Evolutionary conservation across 164 flowering plant genomes (phyloP).

Genomic region (Magnolia kwangsiensis): DNA sequence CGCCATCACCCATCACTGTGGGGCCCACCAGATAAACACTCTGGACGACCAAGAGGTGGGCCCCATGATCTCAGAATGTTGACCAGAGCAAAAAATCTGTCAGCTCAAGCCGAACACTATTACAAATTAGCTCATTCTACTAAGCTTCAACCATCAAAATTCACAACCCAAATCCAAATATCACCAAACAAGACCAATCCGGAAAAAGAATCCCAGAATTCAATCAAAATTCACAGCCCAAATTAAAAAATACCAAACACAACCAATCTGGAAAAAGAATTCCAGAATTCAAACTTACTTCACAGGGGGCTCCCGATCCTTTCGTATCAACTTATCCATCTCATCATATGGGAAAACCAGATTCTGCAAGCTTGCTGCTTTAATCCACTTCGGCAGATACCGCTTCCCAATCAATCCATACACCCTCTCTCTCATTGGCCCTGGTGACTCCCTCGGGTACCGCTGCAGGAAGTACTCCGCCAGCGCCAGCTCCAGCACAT

Average conservation of each 20-base stretch:
- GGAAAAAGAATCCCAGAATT: too few relatives aligned
- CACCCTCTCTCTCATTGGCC: slow-evolving; percentile 94
- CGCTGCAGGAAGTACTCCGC: slow-evolving; percentile 90
- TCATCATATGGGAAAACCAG: slow-evolving; percentile 91
- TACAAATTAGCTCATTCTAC: background rate
- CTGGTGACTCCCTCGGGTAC: slow-evolving; percentile 95
- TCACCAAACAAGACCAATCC: background rate
- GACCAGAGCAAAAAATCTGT: background rate
- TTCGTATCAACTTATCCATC: slow-evolving; percentile 72
- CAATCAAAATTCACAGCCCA: background rate
- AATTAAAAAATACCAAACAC: background rate
- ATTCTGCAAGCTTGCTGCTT: slow-evolving; percentile 93
- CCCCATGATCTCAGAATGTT: background rate
- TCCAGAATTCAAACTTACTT: slow-evolving; percentile 54
- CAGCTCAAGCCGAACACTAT: background rate
- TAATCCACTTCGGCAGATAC: slow-evolving; percentile 80
- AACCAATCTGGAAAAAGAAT: background rate
- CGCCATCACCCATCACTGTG: too few relatives aligned
- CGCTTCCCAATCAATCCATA: slow-evolving; percentile 91
- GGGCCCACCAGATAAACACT: too few relatives aligned
- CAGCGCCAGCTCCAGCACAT: slow-evolving; percentile 78
- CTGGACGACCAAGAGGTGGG: too few relatives aligned
- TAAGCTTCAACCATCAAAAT: background rate
- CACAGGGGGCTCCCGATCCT: slow-evolving; percentile 77
- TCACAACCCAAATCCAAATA: background rate